phyloP scores from a whole-genome alignment of 2,329 filamentous ascomycete species.

The Epichloe brachyelytri region DNA sequence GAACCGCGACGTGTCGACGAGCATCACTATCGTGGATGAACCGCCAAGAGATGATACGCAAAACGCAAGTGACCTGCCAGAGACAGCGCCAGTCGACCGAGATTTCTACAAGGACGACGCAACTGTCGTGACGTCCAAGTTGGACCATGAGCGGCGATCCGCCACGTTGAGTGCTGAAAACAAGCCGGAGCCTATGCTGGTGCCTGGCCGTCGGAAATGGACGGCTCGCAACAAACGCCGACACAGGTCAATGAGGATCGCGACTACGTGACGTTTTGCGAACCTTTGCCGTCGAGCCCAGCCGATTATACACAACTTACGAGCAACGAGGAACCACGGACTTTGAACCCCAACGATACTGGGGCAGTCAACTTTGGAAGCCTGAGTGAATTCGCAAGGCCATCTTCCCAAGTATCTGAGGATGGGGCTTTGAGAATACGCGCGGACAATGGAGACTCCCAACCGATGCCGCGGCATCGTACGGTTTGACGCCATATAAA shows the following conservation, averaged over 20 bases:
- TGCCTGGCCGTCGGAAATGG: constrained; percentile 17
- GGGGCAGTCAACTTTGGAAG: constrained; percentile 35
- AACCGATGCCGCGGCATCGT: constrained; percentile 16
- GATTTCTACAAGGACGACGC: background rate
- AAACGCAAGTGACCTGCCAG: constrained; percentile 1
- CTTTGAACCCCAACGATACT: constrained; percentile 34
- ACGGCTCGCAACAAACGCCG: constrained; percentile 37
- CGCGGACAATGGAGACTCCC: constrained; percentile 26
- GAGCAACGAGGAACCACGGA: constrained; percentile 19
- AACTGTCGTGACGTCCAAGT: background rate
- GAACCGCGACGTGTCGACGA: constrained; percentile 2
- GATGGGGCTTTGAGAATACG: constrained; percentile 27
- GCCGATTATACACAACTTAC: constrained; percentile 14
- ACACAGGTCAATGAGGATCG: constrained; percentile 45
- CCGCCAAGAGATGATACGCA: background rate
- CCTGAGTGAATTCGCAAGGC: constrained; percentile 21
- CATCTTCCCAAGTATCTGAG: constrained; percentile 29
- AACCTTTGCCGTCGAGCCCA: constrained; percentile 17
- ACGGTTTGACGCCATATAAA: constrained; percentile 17
- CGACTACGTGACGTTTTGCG: constrained; percentile 37
- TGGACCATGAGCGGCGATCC: constrained; percentile 9
- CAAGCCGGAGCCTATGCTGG: background rate
- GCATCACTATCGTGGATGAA: background rate
- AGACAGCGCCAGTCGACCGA: background rate
- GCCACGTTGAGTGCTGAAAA: background rate